phyloP scores from a whole-genome alignment of 2,329 filamentous ascomycete species.

The Calonectria honghensis region DNA sequence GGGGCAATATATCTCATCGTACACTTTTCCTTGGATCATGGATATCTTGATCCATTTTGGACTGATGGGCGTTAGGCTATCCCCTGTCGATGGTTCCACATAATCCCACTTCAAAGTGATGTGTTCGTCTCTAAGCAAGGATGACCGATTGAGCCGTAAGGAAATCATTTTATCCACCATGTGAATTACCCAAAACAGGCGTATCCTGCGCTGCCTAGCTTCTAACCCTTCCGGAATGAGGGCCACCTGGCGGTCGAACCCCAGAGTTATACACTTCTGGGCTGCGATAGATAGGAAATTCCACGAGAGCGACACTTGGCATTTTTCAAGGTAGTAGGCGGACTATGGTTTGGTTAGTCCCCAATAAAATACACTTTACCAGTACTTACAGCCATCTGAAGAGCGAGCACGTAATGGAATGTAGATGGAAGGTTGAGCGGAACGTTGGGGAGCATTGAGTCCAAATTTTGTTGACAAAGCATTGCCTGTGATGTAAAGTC shows the following conservation, averaged over 20 bases:
- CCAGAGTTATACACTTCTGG: not conserved
- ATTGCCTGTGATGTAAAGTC: not conserved
- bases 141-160: not conserved
- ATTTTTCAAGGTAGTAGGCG: not conserved
- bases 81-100: not conserved
- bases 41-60: constrained; percentile 8
- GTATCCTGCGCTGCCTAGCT: not conserved
- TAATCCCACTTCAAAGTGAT: not conserved
- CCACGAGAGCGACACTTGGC: not conserved
- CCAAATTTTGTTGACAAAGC: not conserved
- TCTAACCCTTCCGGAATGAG: not conserved
- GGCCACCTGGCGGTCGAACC: not conserved
- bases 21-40: not conserved
- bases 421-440: constrained; percentile 3
- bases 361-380: accelerated
- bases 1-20: constrained; percentile 1
- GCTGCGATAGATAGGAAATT: not conserved
- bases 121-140: not conserved
- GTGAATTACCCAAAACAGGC: constrained; percentile 2
- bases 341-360: not conserved
- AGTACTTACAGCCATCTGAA: not conserved
- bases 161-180: constrained; percentile 4
- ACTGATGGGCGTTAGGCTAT: no score
- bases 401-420: not conserved
- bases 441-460: not conserved